Evolutionary conservation across 345 rosid species (phyloP), one percentile per base, ranked within the genome.

Genomic region (Eucalyptus grandis): DNA sequence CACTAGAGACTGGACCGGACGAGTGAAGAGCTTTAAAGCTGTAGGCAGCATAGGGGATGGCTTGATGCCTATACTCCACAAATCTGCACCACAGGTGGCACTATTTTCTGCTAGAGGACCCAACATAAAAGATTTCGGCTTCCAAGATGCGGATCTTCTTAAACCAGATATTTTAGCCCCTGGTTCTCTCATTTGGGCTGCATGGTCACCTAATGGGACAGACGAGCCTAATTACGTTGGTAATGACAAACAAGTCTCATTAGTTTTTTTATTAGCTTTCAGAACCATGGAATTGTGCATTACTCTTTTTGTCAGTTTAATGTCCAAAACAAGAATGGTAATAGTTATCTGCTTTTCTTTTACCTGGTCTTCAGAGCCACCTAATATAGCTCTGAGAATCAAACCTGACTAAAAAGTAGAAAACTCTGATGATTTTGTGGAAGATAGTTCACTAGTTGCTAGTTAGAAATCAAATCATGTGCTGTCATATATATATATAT

Each of bases 61-160:
- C 54, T 92, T 98, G 94, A 96, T 92, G 95, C 98, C 99, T 87
- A 93, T 95, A 92, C 96, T 98, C 81, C 96, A 98, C 94, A 98
- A 96, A 94, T 98, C 99, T 15, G 99, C 99, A 89, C 99, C 99
- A 62, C 97, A 96, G 93, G 99, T 98, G 87, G 99, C 99, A 62
- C 88, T 97, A 89, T 98, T 95, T 93, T 98, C 99, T 90, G 98
- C 99, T 91, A 91, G 99, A 89, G 99, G 99, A 91, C 99, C 99
- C 88, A 98, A 97, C 92, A 93, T 96, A 37, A 98, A 93, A 94
- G 99, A 98, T 94, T 98, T 94, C 92, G 96, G 97, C 92, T 98
- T 95, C 92, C 96, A 92, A 90, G 99, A 98, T 93, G 99, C 99
- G 14, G 99, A 98, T 95, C 98, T 98, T 89, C 99, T 98, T 87